Base-by-base conservation (phyloP, 805 yeast genomes). In the Myxozyma kluyveri region DNA sequence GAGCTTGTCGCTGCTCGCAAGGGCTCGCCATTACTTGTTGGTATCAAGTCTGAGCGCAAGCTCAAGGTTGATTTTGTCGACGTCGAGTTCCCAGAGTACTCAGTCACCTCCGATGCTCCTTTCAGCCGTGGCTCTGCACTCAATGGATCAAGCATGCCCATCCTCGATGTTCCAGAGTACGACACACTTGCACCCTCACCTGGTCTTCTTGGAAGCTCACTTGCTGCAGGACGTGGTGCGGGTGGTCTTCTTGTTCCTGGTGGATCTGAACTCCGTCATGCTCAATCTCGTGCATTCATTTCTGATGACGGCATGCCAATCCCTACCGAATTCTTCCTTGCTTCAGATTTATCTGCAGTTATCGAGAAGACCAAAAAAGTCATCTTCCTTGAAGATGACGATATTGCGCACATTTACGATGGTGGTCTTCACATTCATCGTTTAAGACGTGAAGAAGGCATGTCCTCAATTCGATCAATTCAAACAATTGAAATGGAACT, bases 391-490 rank as follows among this genome's bases (percentile, higher is more conserved):
- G 98, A 93, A 74, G 99, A 93, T 72, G 97, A 93, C 68, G 99
- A 93, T 73, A 89, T 93, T 70, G 99, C 97, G 36, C 99, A 93
- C 71, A 89, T 93, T 61, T 89, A 86, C 71, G 96, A 89, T 67
- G 99, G 99, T 70, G 98, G 93, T 75, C 79, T 93, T 69, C 99
- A 93, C 72, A 93, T 93, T 60, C 99, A 93, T 75, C 86, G 99
- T 72, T 95, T 96, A 49, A 82, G 88, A 67, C 86, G 84, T 67
- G 86, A 82, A 60, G 65, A 54, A 24, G 75, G 75, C 35, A 90
- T 86, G 66, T 83, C 96, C n/a, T 83, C 96, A 54, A 88, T 89
- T 49, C 86, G 99, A 77, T 86, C 91, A 47, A 95, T 93, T 65
- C 96, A 93, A 73, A 93, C 97, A 44, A 78, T 93, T 66, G 99